Conservation (phyloP, 495 filamentous ascomycete species). For the Penicillium coffeae region DNA sequence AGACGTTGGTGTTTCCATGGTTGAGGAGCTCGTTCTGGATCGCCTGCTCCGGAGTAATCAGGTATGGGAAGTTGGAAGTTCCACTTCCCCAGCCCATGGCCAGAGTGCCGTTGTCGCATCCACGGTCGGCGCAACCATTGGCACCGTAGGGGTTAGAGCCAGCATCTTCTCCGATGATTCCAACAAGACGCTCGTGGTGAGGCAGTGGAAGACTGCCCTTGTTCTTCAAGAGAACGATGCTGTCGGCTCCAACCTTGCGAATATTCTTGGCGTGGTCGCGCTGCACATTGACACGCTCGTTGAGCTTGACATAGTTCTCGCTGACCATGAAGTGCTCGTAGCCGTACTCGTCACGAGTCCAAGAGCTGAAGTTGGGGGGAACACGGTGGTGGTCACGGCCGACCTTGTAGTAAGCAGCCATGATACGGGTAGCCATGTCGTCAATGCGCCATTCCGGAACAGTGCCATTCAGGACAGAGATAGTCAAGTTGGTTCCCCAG, state of each 20-base stretch:
- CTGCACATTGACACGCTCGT: slow-evolving; percentile 81
- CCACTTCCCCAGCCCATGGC: slow-evolving; percentile 96
- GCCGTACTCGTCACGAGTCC: slow-evolving; percentile 74
- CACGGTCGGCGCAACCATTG: slow-evolving; percentile 77
- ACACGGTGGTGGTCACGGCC: slow-evolving; percentile 60
- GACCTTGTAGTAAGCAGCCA: slow-evolving; percentile 90
- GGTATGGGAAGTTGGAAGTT: slow-evolving; percentile 84
- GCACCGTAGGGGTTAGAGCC: slow-evolving; percentile 73
- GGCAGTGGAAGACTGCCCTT: slow-evolving; percentile 69
- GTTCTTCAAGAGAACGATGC: slow-evolving; percentile 90
- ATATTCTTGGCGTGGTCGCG: slow-evolving; percentile 68
- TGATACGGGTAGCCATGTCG: slow-evolving; percentile 90
- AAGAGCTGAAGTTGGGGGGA: slow-evolving; percentile 83
- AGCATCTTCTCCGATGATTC: slow-evolving; percentile 84
- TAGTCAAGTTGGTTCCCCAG: slow-evolving; percentile 84
- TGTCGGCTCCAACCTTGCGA: slow-evolving; percentile 68
- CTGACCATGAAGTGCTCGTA: slow-evolving; percentile 58
- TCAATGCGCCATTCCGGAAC: slow-evolving; percentile 88
- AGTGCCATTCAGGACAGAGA: slow-evolving; percentile 85
- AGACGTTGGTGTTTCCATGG: slow-evolving; percentile 47
- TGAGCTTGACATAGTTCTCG: slow-evolving; percentile 65
- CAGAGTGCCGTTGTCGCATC: slow-evolving; percentile 83
- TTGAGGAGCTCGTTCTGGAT: slow-evolving; percentile 66
- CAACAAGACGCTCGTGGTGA: slow-evolving; percentile 67
- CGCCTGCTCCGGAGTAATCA: slow-evolving; percentile 81